These are phyloP conservation scores for Komagataella phaffii DNA, from an alignment of 805 yeast species.

Conservation along the genomic window DNA sequence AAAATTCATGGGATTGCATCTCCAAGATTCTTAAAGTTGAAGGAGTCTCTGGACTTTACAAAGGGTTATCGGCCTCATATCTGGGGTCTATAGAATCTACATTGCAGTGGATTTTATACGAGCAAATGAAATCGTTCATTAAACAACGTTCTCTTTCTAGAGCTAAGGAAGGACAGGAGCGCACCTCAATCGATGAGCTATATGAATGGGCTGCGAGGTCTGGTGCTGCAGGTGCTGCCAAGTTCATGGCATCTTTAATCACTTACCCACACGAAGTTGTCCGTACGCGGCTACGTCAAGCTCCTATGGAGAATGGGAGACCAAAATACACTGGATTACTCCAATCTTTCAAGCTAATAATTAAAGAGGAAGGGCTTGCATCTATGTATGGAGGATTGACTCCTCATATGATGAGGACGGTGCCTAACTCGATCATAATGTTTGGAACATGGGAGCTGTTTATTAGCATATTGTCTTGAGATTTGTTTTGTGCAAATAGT, in stretches of 20 bases:
- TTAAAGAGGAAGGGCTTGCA: constrained; percentile 83
- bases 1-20: constrained; percentile 78
- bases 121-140: constrained; percentile 76
- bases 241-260: constrained; percentile 79
- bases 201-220: constrained; percentile 92
- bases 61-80: constrained; percentile 90
- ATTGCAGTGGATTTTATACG: constrained; percentile 92
- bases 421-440: constrained; percentile 96
- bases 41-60: constrained; percentile 70
- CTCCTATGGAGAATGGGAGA: constrained; percentile 68
- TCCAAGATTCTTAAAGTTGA: constrained; percentile 56
- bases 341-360: constrained; percentile 75
- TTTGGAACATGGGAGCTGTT: constrained; percentile 97
- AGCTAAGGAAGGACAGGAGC: constrained; percentile 22
- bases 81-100: constrained; percentile 89
- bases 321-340: constrained; percentile 83
- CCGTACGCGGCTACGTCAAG: constrained; percentile 90
- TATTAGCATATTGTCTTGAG: constrained; percentile 35
- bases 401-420: constrained; percentile 92
- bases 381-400: constrained; percentile 97
- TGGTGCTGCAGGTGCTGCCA: constrained; percentile 96
- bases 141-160: constrained; percentile 28
- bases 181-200: constrained; percentile 42
- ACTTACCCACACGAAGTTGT: constrained; percentile 98
- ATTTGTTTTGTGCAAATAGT: not conserved